Evolutionary conservation across 164 flowering plant genomes (phyloP), one percentile per base, ranked within the genome.

Genomic region (Umbilicus rupestris): DNA sequence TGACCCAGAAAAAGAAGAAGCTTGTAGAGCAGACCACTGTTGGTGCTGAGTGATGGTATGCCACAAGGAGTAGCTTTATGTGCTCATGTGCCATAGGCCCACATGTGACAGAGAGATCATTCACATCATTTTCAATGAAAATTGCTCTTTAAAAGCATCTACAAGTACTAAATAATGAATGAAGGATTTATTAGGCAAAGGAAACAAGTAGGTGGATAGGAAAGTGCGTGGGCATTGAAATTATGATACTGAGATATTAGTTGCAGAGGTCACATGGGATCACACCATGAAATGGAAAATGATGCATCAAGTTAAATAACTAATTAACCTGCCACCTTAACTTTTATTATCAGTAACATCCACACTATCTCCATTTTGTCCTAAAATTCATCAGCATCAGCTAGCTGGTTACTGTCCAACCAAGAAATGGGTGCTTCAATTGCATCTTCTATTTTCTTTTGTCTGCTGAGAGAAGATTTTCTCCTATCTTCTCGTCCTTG

Each of bases 351-450:
- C n/a, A n/a, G n/a, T n/a, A n/a, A n/a, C n/a, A n/a, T n/a, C n/a
- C n/a, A n/a, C n/a, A n/a, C n/a, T n/a, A n/a, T n/a, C 37, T 64
- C 44, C 67, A 64, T 64, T n/a, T 64, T 64, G 44, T 49, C 60
- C 41, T 62, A 39, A 16, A 62, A 62, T 20, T 62, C 64, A 33
- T 62, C 64, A 28, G 20, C 39, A 31, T 66, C 68, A 2, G 60
- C 68, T n/a, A 66, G 19, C 62, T 66, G 68, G 68, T 66, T 66
- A 50, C 60, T 47, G 60, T 66, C 68, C 26, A 66, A 39, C 68
- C 68, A 66, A 1, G 52, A 39, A 14, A 64, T 64, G n/a, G 67
- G 52, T 6, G 45, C 49, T 8, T 64, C 67, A 64, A 42, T 44
- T 2, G 67, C 50, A 28, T 64, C 67, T 42, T 64, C 67, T 20